Evolutionary conservation across 176 grass and related monocot species (phyloP), one percentile per base, ranked within the genome.

Genomic region (Rhipidocladum racemiflorum): DNA sequence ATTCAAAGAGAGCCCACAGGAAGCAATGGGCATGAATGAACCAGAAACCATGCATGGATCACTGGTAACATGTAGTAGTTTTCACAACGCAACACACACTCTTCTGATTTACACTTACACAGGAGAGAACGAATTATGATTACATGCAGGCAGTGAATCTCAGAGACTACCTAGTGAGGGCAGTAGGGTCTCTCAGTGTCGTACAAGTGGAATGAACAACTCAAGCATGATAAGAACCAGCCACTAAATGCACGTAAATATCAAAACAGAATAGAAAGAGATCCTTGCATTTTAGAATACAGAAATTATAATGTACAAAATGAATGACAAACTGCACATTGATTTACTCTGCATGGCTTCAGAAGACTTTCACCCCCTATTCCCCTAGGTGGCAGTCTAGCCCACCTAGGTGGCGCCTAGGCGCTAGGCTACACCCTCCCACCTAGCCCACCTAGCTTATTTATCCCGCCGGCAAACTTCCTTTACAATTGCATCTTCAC

Each of bases 401-500:
- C 30, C 2, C 30, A 2, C 30, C 30, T 32, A 32, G 30, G 30
- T n/a, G n/a, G n/a, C n/a, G n/a, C n/a, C n/a, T n/a, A n/a, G n/a
- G n/a, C n/a, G n/a, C n/a, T n/a, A n/a, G n/a, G n/a, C n/a, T n/a
- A n/a, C n/a, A n/a, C n/a, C n/a, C n/a, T n/a, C n/a, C n/a, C n/a
- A n/a, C n/a, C 30, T 32, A 1, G 1, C 30, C 30, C 32, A 3
- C 32, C 32, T 34, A 34, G 32, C 32, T 34, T 34, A 34, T 34
- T 3, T 34, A 34, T 34, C 32, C 30, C 32, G 32, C 32, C 88
- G 81, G 73, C 87, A 69, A 78, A 80, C 72, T 84, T 95, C 95
- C 73, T 91, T 91, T 39, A 93, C 80, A 61, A 88, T 85, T 69
- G 85, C 85, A 40, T 91, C 87, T 76, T 91, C 88, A 61, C 55